Evolutionary conservation across 2,329 filamentous ascomycete genomes (phyloP), one percentile per base, ranked within the genome.

Genomic region (Fusarium luffae): DNA sequence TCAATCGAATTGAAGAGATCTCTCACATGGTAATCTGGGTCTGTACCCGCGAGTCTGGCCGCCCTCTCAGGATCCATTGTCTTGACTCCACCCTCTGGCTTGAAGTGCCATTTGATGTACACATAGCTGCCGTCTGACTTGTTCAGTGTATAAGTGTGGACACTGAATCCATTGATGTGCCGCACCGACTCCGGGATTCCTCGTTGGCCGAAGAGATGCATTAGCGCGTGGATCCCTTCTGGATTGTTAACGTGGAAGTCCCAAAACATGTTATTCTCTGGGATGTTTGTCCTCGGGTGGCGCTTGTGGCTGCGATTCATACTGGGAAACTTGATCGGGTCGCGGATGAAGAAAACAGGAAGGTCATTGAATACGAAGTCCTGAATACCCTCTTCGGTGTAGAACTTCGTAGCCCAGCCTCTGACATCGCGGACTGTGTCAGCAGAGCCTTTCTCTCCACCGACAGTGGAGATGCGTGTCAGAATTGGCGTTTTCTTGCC

Each of bases 351-450:
- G 66, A 85, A 85, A 3, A 83, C 79, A 0, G 82, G 82, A 21
- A 90, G 59, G 85, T 85, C 51, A 84, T 86, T 75, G 27, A 71
- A 76, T 2, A 77, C 75, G 59, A 75, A 74, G n/a, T 77, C 75
- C 28, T 75, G 73, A 13, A 74, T 62, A 4, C 75, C 75, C 1
- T 77, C 75, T 28, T 75, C 70, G 0, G 75, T 77, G 27, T 75
- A 74, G 16, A 77, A 69, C 55, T 77, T 77, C 7, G 71, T 71
- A 0, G 18, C 89, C 88, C 75, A 92, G 0, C 90, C 90, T 59
- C 90, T 88, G 0, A 91, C 88, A 79, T 92, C 90, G 19, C 90
- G 85, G 4, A 86, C 88, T 0, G 88, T 88, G 66, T 92, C 90
- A 7, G 86, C 84, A 59, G 88, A 90, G 8, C 90, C 90, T 9